Base-by-base conservation (phyloP, 768 basidiomycete species). In the Boletales sp. region DNA sequence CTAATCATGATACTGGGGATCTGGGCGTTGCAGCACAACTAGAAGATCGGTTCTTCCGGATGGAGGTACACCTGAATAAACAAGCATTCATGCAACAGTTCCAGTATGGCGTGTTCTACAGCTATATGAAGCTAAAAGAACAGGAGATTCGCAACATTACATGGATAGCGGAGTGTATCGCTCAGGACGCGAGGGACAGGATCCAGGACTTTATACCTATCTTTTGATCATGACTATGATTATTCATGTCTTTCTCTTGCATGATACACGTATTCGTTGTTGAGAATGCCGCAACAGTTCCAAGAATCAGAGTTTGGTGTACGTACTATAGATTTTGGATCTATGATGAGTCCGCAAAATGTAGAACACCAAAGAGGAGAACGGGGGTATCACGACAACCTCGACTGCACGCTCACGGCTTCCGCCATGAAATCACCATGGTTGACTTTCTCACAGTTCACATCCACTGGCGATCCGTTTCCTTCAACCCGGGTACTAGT, bases 101-200 rank as follows among this genome's bases (percentile, higher is more conserved):
- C 78, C 94, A 97, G 69, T 86, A 87, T 61, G 90, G 87, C 36
- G 84, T 95, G 33, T 97, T 93, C 66, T 94, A 90, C 66, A 85
- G 85, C 64, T 97, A 94, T 66, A 79, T 96, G 70, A 91, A 90
- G 71, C 72, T 92, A 70, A 91, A 90, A 75, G 90, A 93, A 70
- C 87, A 91, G 74, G 90, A 94, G 72, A 87, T 92, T 54, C 76
- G 90, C 55, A 91, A 88, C 60, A 61, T 94, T 59, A 90, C 87
- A 28, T 93, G 90, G 91, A 94, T 96, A 70, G 92, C 93, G 48
- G 95, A 98, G 74, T 97, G 95, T 70, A 96, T 98, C 59, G 94
- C 94, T 9, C 95, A 97, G 75, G 87, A 95, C 72, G 93, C 94
- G 39, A 84, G 86, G 70, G 91, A 96, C 63, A 83, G 95, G 73